Base-by-base conservation (phyloP, 108 stramenopile genomes). In the Schizochytrium sp. region DNA sequence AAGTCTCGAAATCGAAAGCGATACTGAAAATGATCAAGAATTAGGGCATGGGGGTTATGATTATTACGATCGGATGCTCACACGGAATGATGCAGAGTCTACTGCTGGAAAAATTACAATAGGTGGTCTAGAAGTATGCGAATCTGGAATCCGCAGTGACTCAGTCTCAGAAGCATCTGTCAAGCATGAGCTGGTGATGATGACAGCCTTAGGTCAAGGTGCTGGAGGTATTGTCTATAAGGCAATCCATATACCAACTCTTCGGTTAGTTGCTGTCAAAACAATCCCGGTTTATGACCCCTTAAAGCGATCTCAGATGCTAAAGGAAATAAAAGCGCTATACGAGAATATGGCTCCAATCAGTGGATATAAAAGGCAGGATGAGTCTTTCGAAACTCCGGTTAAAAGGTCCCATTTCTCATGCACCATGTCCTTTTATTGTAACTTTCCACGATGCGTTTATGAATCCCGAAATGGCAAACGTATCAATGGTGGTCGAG, bases 191-290 rank as follows among this genome's bases (percentile, higher is more conserved):
- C 90, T 93, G 57, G 61, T 94, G 19, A 59, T 93, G 57, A 60
- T 95, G 57, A 88, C 72, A 2, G 90, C 91, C 46, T 83, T 95
- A 4, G 95, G 95, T 15, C 61, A 92, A 4, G 95, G 95, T 2
- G 94, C 94, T n/a, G 90, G 91, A 46, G 95, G 94, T 15, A 73
- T 60, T 12, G 95, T 95, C 46, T 73, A 69, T 59, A 91, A 92
- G 88, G 95, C 94, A 5, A 46, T 95, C 4, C 94, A 95, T 91
- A 87, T 92, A 38, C 94, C 95, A 15, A 90, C 94, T 3, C 87
- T 95, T 89, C 90, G 87, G 28, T 59, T 95, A 69, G 95, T 95
- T 45, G 95, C 95, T 15, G 92, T 95, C 47, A 95, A 95, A 73
- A 83, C 88, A 58, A 91, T 95, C 15, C 73, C 92, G 47, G 92